Base-by-base conservation (phyloP, 345 rosid genomes). In the Brassica rapa region DNA sequence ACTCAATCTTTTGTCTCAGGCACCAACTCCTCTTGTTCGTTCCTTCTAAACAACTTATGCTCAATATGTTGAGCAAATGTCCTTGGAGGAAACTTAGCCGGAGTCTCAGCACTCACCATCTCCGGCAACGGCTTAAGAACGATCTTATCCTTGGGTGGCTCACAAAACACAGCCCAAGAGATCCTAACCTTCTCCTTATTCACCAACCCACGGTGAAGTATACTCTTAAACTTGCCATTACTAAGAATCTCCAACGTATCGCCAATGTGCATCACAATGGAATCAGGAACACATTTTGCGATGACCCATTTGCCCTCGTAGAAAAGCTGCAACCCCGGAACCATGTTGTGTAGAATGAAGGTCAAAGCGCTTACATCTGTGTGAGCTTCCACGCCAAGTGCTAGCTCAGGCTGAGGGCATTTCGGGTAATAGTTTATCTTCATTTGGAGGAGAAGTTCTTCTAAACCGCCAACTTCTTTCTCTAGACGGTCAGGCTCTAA, bases 301-400 rank as follows among this genome's bases (percentile, higher is more conserved):
- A 85, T 95, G 16, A 91, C 72, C 98, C 99, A 95, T 66, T 95
- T 90, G 19, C 84, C 90, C 59, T 88, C 77, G 15, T 91, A 89
- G 84, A 90, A 93, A 32, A 91, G 93, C 83, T 95, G 99, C 43
- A 95, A 86, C 1, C 99, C 99, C 0, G 99, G 97, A 63, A 95
- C 93, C 98, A 95, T 95, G 88, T 95, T 95, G 91, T 95, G 99
- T 86, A 95, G 92, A 32, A 95, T 90, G 83, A 93, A 93, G 23
- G 99, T 91, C 80, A 93, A 93, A 2, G 99, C 90, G 27, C 94
- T 87, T 14, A 93, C 39, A 74, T 95, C 97, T 0, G 96, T 95
- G 83, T 95, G 99, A 61, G 99, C 97, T 82, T 95, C 98, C n/a
- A 93, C 98, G 5, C 99, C 98, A 0, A 95, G 88, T 24, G 99